Evolutionary conservation across 169 alveolate species (phyloP).

Genomic region (Babesia bovis): DNA sequence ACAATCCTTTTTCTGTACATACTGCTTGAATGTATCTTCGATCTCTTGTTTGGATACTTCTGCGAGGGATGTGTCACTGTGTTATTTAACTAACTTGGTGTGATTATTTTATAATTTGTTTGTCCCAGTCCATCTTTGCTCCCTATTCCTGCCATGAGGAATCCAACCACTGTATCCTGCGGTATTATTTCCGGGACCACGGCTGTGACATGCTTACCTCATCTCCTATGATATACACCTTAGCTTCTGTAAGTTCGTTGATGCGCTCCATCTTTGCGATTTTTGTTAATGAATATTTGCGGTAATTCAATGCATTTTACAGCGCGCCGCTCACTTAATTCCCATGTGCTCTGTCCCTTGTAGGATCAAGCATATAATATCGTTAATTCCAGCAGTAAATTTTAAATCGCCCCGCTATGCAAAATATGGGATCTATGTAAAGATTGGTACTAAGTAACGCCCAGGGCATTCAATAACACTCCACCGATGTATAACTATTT

Average conservation of each 20-base stretch:
- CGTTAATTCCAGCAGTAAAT: too few species aligned
- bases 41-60: conserved; percentile 72
- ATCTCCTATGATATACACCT: conserved; percentile 77
- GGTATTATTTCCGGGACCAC: neutral
- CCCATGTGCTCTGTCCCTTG: too few species aligned
- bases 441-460: too few species aligned
- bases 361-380: too few species aligned
- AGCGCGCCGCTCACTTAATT: too few species aligned
- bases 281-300: neutral
- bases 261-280: conserved; percentile 46
- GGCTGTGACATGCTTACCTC: conserved; percentile 46
- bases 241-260: conserved; percentile 49
- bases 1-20: conserved; percentile 68
- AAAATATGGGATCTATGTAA: too few species aligned
- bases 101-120: conserved; percentile 71
- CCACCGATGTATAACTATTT: too few species aligned
- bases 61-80: conserved; percentile 11
- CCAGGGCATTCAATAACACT: too few species aligned
- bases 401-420: too few species aligned
- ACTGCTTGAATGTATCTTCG: conserved; percentile 72
- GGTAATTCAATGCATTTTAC: too few species aligned
- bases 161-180: conserved; percentile 79
- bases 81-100: conserved; percentile 58
- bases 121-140: conserved; percentile 75
- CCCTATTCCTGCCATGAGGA: conserved; percentile 77